Conservation (phyloP, 2,329 filamentous ascomycete genomes). For the Teratosphaeria viscida region DNA sequence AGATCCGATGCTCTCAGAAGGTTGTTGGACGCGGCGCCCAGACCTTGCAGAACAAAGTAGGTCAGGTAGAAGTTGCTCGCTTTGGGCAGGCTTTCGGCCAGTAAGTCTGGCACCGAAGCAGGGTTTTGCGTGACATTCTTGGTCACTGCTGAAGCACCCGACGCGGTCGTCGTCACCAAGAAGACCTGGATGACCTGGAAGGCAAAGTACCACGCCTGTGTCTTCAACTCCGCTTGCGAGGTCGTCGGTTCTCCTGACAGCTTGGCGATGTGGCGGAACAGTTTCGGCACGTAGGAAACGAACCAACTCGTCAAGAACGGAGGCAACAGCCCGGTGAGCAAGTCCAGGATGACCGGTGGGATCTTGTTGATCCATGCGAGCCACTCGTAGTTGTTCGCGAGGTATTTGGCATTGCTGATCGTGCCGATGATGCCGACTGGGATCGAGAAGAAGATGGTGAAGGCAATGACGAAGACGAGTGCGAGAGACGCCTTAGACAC, state of each 20-base stretch:
- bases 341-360: conserved; percentile 18
- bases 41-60: conserved; percentile 31
- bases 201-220: conserved; percentile 29
- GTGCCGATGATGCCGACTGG: conserved; percentile 25
- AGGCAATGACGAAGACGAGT: conserved; percentile 22
- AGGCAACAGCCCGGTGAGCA: conserved; percentile 24
- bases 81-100: conserved; percentile 27
- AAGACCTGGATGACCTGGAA: conserved; percentile 35
- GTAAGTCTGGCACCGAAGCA: conserved; percentile 19
- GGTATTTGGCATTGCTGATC: conserved; percentile 24
- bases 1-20: conserved; percentile 25
- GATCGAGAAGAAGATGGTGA: conserved; percentile 29
- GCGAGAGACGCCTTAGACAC: conserved; percentile 21
- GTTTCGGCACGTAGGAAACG: conserved; percentile 25
- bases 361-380: conserved; percentile 22
- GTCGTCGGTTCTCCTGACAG: conserved; percentile 29
- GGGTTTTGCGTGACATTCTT: conserved; percentile 26
- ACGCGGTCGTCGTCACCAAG: conserved; percentile 30
- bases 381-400: conserved; percentile 19
- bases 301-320: conserved; percentile 24
- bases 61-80: conserved; percentile 33
- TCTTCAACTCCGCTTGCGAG: conserved; percentile 34
- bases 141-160: conserved; percentile 26
- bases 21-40: conserved; percentile 20
- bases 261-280: conserved; percentile 25